A percentile compares a stretch with the other conserved stretches of the same genome.
phyloP scores from a whole-genome alignment of 2,329 filamentous ascomycete genomes.

The Exophiala alcalophila region DNA sequence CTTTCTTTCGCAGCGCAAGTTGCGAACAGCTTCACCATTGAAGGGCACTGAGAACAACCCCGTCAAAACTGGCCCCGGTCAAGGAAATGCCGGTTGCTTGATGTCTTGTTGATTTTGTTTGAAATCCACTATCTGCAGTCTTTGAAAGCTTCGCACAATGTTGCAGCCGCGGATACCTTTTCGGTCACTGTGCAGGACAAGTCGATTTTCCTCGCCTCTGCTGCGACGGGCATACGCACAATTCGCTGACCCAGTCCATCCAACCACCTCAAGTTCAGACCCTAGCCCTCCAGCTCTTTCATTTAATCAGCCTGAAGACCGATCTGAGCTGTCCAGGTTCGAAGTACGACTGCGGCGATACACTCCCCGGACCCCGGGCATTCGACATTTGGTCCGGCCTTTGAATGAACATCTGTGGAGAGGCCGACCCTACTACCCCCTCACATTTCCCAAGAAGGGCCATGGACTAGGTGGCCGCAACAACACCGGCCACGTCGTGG shows the following conservation, averaged over 20 bases:
- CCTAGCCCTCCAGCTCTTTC: constrained; percentile 9
- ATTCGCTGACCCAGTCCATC: constrained; percentile 44
- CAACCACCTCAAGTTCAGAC: constrained; percentile 49
- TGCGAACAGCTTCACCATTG: background rate
- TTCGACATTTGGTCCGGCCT: constrained; percentile 85
- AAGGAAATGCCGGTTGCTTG: background rate
- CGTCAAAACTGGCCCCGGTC: no score
- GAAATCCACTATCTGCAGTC: background rate
- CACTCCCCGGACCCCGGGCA: constrained; percentile 87
- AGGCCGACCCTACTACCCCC: constrained; percentile 73
- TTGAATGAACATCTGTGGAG: constrained; percentile 98
- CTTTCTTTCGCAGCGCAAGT: constrained; percentile 1
- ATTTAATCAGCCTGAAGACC: constrained; percentile 17
- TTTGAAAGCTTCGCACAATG: constrained; percentile 46
- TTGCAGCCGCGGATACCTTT: constrained; percentile 64
- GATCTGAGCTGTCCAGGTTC: constrained; percentile 33
- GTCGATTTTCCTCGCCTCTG: constrained; percentile 14
- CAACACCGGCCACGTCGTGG: constrained; percentile 77
- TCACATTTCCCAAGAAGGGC: constrained; percentile 91
- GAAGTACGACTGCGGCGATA: constrained; percentile 70
- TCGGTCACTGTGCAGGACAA: constrained; percentile 22
- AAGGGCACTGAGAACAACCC: background rate
- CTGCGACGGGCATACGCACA: constrained; percentile 26
- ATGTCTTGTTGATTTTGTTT: background rate
- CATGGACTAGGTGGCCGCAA: constrained; percentile 92